phyloP scores from a whole-genome alignment of 331 rosid species.

The Pyracantha coccinea region DNA sequence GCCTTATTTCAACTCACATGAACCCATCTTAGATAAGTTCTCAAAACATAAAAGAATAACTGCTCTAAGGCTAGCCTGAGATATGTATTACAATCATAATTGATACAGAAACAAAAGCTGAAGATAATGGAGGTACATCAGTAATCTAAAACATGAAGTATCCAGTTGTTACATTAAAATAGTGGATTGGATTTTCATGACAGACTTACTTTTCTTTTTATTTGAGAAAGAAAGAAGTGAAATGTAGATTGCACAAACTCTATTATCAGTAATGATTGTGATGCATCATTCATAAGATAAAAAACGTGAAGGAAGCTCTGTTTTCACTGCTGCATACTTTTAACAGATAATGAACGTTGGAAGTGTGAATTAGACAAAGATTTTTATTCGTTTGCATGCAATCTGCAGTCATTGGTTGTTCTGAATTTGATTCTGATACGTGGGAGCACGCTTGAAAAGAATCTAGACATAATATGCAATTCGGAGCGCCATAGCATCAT shows the following conservation, averaged over 20 bases:
- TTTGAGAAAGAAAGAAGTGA: neutral
- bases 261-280: neutral
- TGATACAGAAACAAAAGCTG: neutral
- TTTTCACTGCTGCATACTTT: neutral
- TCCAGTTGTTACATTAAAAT: conserved; percentile 4
- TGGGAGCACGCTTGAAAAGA: neutral
- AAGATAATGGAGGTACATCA: neutral
- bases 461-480: neutral
- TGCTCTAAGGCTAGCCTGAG: neutral
- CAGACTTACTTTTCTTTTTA: neutral
- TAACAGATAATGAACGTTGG: neutral
- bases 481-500: neutral
- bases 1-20: neutral
- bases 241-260: neutral
- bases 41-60: neutral
- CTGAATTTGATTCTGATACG: neutral
- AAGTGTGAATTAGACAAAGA: neutral
- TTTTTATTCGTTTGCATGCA: neutral
- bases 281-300: neutral
- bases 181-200: neutral
- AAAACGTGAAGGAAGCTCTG: neutral
- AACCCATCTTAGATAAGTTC: neutral
- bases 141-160: neutral
- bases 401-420: neutral
- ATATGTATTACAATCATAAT: neutral